Percentiles rank a stretch among this genome's conserved stretches.
These are phyloP conservation scores for Phytophthora idaei DNA, from an alignment of 352 stramenopile species.

Conservation along the genomic window DNA sequence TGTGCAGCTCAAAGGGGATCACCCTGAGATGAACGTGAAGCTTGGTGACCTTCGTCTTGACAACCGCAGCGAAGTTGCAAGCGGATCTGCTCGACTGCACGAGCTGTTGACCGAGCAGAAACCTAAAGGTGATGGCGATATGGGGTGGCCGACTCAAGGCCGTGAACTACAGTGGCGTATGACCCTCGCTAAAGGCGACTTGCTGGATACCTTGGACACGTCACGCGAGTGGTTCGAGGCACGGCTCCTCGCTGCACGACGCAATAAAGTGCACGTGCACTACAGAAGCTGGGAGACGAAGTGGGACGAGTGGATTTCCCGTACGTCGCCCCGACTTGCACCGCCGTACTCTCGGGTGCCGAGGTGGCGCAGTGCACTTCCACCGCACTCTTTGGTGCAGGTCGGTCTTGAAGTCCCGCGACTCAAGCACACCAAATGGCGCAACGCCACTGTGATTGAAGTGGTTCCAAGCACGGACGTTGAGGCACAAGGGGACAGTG, in stretches of 20 bases:
- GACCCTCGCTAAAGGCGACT: constrained; percentile 8
- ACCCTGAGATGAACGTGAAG: constrained; percentile 9
- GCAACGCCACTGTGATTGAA: constrained; percentile 30
- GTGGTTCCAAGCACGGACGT: constrained; percentile 9
- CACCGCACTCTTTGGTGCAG: constrained; percentile 16
- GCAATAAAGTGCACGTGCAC: constrained; percentile 32
- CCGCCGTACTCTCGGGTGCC: constrained; percentile 24
- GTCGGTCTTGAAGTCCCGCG: constrained; percentile 25
- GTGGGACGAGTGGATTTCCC: constrained; percentile 34
- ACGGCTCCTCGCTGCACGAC: constrained; percentile 11
- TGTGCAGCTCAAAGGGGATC: constrained; percentile 4
- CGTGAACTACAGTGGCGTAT: constrained; percentile 21
- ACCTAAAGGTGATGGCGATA: not conserved
- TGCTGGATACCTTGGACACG: constrained; percentile 24
- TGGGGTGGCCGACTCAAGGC: constrained; percentile 25
- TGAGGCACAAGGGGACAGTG: not conserved
- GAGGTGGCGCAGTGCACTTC: constrained; percentile 24
- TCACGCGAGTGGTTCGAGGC: constrained; percentile 28
- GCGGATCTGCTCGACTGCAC: constrained; percentile 14
- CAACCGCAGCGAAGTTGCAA: constrained; percentile 19
- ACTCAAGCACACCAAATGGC: constrained; percentile 25
- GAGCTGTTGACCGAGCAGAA: constrained; percentile 27
- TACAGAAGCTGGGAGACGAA: constrained; percentile 32
- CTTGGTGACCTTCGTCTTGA: constrained; percentile 30
- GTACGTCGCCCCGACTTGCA: constrained; percentile 18